Percentiles rank a stretch among this genome's conserved stretches.
Conservation (phyloP, 371 early-diverging fungal genomes). For the Rhizomucor miehei region DNA sequence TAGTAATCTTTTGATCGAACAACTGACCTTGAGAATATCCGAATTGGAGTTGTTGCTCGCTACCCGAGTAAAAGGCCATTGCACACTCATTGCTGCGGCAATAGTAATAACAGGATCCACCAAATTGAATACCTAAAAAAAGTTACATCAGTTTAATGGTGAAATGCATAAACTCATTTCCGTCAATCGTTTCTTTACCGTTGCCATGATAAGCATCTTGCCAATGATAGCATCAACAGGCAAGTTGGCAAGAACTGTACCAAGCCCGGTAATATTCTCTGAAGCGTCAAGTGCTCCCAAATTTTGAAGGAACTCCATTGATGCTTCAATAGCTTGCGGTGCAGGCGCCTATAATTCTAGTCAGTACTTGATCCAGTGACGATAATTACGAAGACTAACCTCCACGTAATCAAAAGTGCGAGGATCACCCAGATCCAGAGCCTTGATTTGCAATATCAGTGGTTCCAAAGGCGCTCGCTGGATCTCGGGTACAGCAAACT, state of each 20-base stretch:
- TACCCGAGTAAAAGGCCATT: constrained; percentile 62
- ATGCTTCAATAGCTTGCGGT: constrained; percentile 55
- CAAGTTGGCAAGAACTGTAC: constrained; percentile 76
- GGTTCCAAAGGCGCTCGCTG: constrained; percentile 75
- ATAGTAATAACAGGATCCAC: constrained; percentile 80
- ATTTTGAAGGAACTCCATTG: constrained; percentile 57
- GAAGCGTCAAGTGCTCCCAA: constrained; percentile 53
- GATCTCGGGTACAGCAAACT: constrained; percentile 70
- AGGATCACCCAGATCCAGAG: constrained; percentile 54
- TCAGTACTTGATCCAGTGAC: not conserved
- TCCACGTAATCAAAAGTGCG: constrained; percentile 56
- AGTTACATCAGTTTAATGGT: too few relatives aligned
- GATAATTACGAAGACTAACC: constrained; percentile 11
- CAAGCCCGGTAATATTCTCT: constrained; percentile 77
- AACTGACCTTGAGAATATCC: constrained; percentile 36
- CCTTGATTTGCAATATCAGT: constrained; percentile 75
- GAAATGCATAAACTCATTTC: too few relatives aligned
- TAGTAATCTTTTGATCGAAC: not conserved
- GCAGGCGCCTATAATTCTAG: constrained; percentile 46
- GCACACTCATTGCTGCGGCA: constrained; percentile 74
- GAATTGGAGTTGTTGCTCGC: constrained; percentile 39
- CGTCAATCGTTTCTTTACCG: constrained; percentile 20
- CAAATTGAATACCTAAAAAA: constrained; percentile 50
- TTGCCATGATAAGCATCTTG: constrained; percentile 78
- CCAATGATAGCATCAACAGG: constrained; percentile 88